Base-by-base conservation (phyloP, 208 protist species). In the Trypanosoma melophagium region DNA sequence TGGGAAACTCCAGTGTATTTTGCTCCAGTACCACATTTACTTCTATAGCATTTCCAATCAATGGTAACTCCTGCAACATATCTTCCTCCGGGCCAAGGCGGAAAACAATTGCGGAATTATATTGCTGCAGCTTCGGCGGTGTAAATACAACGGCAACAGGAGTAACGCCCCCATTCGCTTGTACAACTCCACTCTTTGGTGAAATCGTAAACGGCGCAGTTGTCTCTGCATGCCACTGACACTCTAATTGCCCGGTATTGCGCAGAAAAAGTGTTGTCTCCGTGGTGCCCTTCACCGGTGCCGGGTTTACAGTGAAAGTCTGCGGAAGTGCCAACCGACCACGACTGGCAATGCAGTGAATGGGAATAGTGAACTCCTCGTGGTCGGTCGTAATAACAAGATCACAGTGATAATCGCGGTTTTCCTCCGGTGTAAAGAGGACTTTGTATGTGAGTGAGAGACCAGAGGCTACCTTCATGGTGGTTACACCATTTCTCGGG, bases 381-480 rank as follows among this genome's bases (percentile, higher is more conserved):
- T 77, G 67, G 42, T 98, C 94, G 0, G 94, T 96, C 44, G 85
- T 75, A 49, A 93, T 88, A 21, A 86, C 54, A 10, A 98, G 74
- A 31, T 97, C 86, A 25, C 74, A 84, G 41, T 45, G 60, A 82
- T 97, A 98, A 76, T 98, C 92, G 0, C 55, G 61, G 4, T 60
- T 71, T 59, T 90, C 88, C 10, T 91, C 84, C 0, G 94, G 86
- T 12, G 59, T 88, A 71, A 98, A 98, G 17, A 73, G 35, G n/a
- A 98, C 72, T 16, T 74, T 90, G 73, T 92, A 97, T 8, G 57
- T 69, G 7, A 98, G 79, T 14, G 94, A 83, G 28, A 98, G 91
- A 14, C 96, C 96, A 0, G 95, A 79, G 1, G 93, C 91, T 12
- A 97, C 87, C 71, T 94, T 95, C 56, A 81, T 80, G 2, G 87